A percentile compares a stretch with the other conserved stretches of the same genome.
Conservation (phyloP, 2,329 filamentous ascomycete species). For the Lizonia empirigonia region DNA sequence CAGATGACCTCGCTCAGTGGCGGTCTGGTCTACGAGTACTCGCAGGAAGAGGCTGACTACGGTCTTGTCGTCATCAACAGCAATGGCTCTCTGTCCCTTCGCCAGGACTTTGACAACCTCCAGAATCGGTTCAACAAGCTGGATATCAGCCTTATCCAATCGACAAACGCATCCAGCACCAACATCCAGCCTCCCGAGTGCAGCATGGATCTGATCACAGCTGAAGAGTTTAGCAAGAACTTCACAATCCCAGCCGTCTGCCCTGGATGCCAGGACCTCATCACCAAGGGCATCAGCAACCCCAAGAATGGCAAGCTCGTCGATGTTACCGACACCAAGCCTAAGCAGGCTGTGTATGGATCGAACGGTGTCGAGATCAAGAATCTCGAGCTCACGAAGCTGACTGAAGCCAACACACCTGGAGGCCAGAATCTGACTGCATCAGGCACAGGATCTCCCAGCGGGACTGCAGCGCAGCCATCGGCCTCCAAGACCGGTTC, state of each 20-base stretch:
- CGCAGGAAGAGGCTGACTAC: constrained; percentile 68
- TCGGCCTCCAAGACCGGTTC: constrained; percentile 26
- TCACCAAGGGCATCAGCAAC: constrained; percentile 73
- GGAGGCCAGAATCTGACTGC: constrained; percentile 46
- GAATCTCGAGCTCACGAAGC: constrained; percentile 64
- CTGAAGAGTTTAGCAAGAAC: constrained; percentile 71
- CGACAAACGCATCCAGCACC: constrained; percentile 63
- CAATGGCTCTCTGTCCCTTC: constrained; percentile 52
- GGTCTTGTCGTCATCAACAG: constrained; percentile 55
- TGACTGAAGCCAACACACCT: constrained; percentile 62
- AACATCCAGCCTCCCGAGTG: constrained; percentile 67
- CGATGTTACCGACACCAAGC: constrained; percentile 60
- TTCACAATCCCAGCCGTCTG: constrained; percentile 75
- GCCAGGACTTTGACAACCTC: constrained; percentile 67
- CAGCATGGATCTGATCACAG: constrained; percentile 67
- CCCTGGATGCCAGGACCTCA: constrained; percentile 73
- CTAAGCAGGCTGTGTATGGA: constrained; percentile 63
- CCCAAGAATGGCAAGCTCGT: constrained; percentile 65
- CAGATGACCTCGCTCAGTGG: constrained; percentile 76
- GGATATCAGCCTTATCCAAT: constrained; percentile 71
- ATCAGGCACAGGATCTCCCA: constrained; percentile 7
- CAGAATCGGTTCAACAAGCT: constrained; percentile 76
- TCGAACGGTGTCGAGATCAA: constrained; percentile 64
- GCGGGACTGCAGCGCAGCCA: constrained; percentile 22
- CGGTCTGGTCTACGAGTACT: constrained; percentile 81